Evolutionary conservation across 208 protist genomes (phyloP).

Genomic region (Trypanosoma scelopori): DNA sequence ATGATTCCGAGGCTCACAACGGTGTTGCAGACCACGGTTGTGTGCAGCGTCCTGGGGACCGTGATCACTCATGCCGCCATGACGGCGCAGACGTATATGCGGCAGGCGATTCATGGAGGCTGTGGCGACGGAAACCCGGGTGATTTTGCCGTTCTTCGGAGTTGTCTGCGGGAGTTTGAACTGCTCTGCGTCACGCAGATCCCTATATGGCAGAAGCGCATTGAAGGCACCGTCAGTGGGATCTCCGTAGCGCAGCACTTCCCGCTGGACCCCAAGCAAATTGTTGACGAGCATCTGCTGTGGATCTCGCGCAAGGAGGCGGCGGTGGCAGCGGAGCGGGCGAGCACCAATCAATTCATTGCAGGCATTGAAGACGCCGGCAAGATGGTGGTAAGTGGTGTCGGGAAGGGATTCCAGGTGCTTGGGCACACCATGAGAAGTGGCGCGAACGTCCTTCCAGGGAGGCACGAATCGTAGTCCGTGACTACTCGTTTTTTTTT

Average conservation of each 20-base stretch:
- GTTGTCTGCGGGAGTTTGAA: conserved; percentile 62
- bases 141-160: conserved; percentile 59
- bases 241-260: conserved; percentile 67
- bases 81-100: conserved; percentile 59
- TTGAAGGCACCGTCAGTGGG: conserved; percentile 45
- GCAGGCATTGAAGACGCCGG: conserved; percentile 59
- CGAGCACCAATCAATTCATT: conserved; percentile 52
- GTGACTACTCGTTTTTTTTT: conserved; percentile 8
- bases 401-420: conserved; percentile 50
- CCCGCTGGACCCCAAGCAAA: conserved; percentile 47
- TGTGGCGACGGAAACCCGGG: conserved; percentile 43
- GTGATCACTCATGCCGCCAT: conserved; percentile 65
- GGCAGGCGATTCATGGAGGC: conserved; percentile 50
- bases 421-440: conserved; percentile 56
- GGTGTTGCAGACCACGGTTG: conserved; percentile 68
- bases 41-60: conserved; percentile 76
- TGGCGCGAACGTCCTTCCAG: conserved; percentile 36
- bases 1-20: conserved; percentile 63
- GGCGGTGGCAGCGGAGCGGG: conserved; percentile 41
- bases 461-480: conserved; percentile 2
- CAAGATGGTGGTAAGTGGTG: conserved; percentile 56
- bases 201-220: conserved; percentile 63
- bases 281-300: conserved; percentile 50
- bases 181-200: conserved; percentile 43
- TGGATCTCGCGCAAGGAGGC: conserved; percentile 59